Conservation (phyloP, 2,329 filamentous ascomycete genomes). For the Lojkania enalia region DNA sequence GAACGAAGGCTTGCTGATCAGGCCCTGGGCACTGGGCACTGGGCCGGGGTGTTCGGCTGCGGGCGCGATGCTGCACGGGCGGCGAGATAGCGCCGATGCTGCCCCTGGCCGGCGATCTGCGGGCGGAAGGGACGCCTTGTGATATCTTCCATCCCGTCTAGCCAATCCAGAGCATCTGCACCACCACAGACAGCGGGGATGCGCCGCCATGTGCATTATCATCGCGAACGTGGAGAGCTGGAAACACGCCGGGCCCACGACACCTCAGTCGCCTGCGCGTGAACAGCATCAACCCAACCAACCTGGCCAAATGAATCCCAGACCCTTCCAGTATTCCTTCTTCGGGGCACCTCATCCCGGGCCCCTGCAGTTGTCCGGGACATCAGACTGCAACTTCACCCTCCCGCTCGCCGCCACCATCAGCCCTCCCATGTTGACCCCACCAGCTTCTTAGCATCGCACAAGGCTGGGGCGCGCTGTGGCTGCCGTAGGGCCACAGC, state of each 20-base stretch:
- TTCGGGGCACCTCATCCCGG: background rate
- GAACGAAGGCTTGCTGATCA: background rate
- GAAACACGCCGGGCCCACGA: background rate
- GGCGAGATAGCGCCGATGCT: background rate
- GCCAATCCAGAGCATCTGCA: background rate
- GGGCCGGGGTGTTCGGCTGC: background rate
- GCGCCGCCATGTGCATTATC: background rate
- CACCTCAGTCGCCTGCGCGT: background rate
- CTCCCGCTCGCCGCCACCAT: background rate
- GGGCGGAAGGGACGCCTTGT: background rate
- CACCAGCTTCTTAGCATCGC: too few species aligned
- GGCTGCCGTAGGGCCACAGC: background rate
- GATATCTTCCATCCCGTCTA: background rate
- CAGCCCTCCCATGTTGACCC: background rate
- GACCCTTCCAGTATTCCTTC: slow-evolving; percentile 4
- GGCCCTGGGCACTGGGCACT: background rate
- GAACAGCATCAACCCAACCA: background rate
- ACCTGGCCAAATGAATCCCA: background rate
- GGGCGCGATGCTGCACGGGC: background rate
- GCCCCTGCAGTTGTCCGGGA: background rate
- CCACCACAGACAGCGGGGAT: background rate
- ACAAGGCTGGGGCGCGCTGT: background rate
- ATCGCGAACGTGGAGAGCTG: slow-evolving; percentile 1
- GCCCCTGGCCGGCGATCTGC: slow-evolving; percentile 8
- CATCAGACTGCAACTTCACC: background rate